A percentile compares a stretch with the other conserved stretches of the same genome.
Conservation (phyloP, 495 filamentous ascomycete species). For the Annulohypoxylon stygium region DNA sequence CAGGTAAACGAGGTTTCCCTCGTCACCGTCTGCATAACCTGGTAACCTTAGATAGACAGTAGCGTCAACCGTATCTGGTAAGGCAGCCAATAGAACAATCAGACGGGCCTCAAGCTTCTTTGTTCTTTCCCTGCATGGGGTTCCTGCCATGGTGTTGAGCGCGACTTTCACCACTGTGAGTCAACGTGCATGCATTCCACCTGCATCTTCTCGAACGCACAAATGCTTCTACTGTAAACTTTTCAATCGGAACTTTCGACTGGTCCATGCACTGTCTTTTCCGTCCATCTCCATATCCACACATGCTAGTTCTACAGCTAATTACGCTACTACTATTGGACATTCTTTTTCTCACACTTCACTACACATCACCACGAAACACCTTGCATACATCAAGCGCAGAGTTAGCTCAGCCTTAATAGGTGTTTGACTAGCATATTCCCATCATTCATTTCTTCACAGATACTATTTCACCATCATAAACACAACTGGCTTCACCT, state of each 20-base stretch:
- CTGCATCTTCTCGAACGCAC: neutral
- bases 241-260: too few relatives aligned
- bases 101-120: neutral
- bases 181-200: neutral
- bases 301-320: too few relatives aligned
- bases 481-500: too few relatives aligned
- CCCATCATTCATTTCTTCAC: too few relatives aligned
- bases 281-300: too few relatives aligned
- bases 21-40: neutral
- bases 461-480: too few relatives aligned
- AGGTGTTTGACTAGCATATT: too few relatives aligned
- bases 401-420: too few relatives aligned
- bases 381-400: too few relatives aligned
- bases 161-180: neutral
- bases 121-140: neutral
- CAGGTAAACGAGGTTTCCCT: neutral
- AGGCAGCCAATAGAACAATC: neutral
- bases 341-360: neutral
- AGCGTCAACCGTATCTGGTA: neutral
- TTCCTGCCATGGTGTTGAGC: neutral
- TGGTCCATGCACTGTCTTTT: neutral
- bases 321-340: too few relatives aligned
- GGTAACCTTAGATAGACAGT: neutral
- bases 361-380: too few relatives aligned
- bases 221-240: neutral